Conservation (phyloP, 768 basidiomycete species). For the Phlegmacium glaucopus region DNA sequence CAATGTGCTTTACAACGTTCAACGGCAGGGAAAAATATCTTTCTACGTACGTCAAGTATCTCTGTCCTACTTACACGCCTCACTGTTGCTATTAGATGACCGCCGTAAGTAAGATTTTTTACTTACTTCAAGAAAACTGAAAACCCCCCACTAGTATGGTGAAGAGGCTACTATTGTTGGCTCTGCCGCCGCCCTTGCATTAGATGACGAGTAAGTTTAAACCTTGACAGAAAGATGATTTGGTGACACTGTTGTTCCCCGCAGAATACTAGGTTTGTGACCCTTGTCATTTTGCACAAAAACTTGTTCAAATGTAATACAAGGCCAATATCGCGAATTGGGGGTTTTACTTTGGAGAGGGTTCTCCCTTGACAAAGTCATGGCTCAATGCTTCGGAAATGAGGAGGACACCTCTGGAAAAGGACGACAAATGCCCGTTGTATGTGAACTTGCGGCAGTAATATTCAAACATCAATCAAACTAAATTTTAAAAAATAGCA, state of each 20-base stretch:
- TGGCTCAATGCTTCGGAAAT: conserved; percentile 93
- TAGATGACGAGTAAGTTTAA: conserved; percentile 74
- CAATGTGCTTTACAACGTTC: conserved; percentile 86
- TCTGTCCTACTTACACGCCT: neutral
- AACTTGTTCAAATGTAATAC: neutral
- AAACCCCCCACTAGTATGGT: conserved; percentile 54
- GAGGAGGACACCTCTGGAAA: conserved; percentile 76
- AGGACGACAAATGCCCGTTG: conserved; percentile 93
- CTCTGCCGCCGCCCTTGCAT: conserved; percentile 79
- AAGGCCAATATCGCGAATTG: conserved; percentile 91
- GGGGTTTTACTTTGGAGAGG: conserved; percentile 89
- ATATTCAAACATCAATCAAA: neutral
- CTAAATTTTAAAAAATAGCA: conserved; percentile 55
- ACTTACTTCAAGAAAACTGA: conserved; percentile 3
- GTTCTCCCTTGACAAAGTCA: conserved; percentile 72
- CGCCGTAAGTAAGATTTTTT: conserved; percentile 47
- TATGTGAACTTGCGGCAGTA: conserved; percentile 31
- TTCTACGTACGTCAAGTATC: conserved; percentile 64
- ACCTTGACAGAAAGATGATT: neutral
- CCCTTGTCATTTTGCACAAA: neutral
- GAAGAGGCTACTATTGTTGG: conserved; percentile 92
- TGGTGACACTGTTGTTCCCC: neutral
- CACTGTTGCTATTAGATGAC: conserved; percentile 58
- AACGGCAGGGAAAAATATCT: conserved; percentile 90
- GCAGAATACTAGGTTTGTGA: conserved; percentile 68